Evolutionary conservation across 495 filamentous ascomycete species (phyloP), one percentile per base, ranked within the genome.

Genomic region (Hypomontagnella monticulosa): DNA sequence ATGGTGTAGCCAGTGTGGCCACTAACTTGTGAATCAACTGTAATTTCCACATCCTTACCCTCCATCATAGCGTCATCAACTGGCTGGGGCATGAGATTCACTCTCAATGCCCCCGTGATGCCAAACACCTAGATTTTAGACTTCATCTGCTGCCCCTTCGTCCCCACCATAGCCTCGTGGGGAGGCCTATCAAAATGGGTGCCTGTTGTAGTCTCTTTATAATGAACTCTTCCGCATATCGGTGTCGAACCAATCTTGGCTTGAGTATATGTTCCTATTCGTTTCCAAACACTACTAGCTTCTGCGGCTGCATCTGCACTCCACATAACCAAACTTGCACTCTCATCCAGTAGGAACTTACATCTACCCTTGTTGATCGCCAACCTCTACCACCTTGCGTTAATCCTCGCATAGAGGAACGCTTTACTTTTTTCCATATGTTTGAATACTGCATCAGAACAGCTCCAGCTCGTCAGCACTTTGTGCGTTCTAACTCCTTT

Each of bases 151-250:
- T 59, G 20, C 37, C 32, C 41, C 49, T 15, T 18, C 4, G 8
- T 47, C 38, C 60, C 43, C 44, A 63, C 60, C 60, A 55, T 61
- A 69, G 66, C 66, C 66, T 69, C 66, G 60, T 61, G 66, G 36
- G 53, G 66, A 64, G 60, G 55, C 54, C 60, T 56, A 55, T 63
- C 56, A 49, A 51, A 16, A 34, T 37, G 16, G 48, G 36, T 59
- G 59, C 65, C 65, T 63, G 23, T 3, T 16, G 36, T 56, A 44
- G 36, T 46, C 42, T 47, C n/a, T 36, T 61, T 64, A 73, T 67
- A 63, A 63, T 70, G 63, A 59, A 54, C 47, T 16, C 41, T 43
- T 20, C 68, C 46, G 48, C 68, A 68, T 60, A 48, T 49, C 37
- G n/a, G n/a, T 47, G 27, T 57, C 49, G 9, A 57, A 53, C 53